phyloP scores from a whole-genome alignment of 2,329 filamentous ascomycete genomes.

The Pseudomassariella vexata region DNA sequence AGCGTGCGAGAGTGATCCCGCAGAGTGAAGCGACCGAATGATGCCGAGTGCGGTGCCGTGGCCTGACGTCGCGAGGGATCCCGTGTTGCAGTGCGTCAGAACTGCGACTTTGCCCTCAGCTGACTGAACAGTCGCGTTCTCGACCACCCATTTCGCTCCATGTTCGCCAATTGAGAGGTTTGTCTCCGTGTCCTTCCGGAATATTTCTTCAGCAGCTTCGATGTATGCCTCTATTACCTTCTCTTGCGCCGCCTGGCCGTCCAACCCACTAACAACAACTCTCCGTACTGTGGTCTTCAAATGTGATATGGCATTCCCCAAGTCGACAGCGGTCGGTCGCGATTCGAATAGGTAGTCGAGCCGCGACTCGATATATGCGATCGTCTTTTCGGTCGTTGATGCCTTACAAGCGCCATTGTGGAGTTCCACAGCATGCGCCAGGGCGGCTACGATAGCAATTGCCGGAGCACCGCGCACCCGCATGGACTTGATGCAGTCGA shows the following conservation, averaged over 20 bases:
- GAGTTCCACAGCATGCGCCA: constrained; percentile 83
- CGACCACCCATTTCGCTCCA: constrained; percentile 77
- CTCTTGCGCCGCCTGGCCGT: constrained; percentile 36
- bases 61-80: constrained; percentile 93
- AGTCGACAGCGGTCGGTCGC: constrained; percentile 89
- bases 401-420: constrained; percentile 45
- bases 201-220: constrained; percentile 75
- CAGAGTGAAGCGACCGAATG: constrained; percentile 72
- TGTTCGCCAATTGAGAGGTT: constrained; percentile 80
- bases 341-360: constrained; percentile 85
- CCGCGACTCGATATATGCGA: constrained; percentile 67
- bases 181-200: constrained; percentile 79
- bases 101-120: constrained; percentile 61
- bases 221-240: constrained; percentile 67
- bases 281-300: constrained; percentile 60
- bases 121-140: constrained; percentile 44
- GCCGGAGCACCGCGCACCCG: constrained; percentile 79
- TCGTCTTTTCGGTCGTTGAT: constrained; percentile 46
- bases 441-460: constrained; percentile 93
- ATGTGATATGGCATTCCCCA: constrained; percentile 81
- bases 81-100: constrained; percentile 96
- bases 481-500: constrained; percentile 79
- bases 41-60: constrained; percentile 95
- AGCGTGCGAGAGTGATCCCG: constrained; percentile 66
- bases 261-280: constrained; percentile 32